These are phyloP conservation scores for Camellia lanceoleosa DNA, from an alignment of 148 eudicot species.

Conservation along the genomic window DNA sequence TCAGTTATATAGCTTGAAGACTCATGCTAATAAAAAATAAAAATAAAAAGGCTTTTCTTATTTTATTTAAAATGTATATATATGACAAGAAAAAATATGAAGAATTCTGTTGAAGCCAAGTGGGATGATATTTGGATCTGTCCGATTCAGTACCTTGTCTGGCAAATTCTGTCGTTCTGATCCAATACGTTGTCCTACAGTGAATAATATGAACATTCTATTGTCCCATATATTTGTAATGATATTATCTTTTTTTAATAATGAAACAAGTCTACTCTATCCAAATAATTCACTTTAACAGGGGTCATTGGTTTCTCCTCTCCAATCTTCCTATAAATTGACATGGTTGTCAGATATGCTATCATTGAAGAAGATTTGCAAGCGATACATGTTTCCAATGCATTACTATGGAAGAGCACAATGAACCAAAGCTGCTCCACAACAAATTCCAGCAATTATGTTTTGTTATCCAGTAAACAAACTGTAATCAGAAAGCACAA, in stretches of 20 bases:
- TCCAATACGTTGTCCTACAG: background rate
- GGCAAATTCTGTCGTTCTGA: background rate
- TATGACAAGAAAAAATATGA: background rate
- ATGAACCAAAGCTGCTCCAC: background rate
- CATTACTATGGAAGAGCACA: background rate
- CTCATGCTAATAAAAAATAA: background rate
- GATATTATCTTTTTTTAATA: background rate
- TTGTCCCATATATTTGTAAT: background rate
- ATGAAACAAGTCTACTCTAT: background rate
- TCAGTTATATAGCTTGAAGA: background rate
- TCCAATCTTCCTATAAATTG: background rate
- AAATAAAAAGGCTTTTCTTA: too few species aligned
- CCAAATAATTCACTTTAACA: background rate
- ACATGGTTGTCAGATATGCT: background rate
- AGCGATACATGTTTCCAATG: background rate
- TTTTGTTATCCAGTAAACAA: background rate
- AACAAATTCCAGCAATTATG: background rate
- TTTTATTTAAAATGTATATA: too few species aligned
- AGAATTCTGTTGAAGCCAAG: background rate
- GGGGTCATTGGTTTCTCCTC: background rate
- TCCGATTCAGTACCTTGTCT: background rate
- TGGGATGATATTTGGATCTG: background rate
- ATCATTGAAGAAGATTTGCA: background rate
- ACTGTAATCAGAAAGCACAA: conserved; percentile 21
- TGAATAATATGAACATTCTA: background rate